A percentile compares a stretch with the other conserved stretches of the same genome.
These are phyloP conservation scores for Ophiostoma sp. DNA, from an alignment of 2,329 filamentous ascomycete species.

Conservation along the genomic window DNA sequence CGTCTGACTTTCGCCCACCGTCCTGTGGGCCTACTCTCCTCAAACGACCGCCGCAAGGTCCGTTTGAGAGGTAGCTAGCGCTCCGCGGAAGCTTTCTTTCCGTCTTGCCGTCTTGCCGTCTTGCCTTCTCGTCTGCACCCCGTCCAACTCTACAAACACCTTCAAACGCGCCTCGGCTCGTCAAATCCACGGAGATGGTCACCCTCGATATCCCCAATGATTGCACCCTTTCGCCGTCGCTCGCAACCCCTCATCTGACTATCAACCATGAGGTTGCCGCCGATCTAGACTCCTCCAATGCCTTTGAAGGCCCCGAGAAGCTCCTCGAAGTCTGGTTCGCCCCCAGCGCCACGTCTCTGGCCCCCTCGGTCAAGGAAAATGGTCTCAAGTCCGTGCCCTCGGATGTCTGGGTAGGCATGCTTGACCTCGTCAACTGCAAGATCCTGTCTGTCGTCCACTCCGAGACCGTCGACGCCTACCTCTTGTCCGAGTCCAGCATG, in stretches of 20 bases:
- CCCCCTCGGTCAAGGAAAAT: slow-evolving; percentile 61
- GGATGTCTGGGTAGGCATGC: slow-evolving; percentile 91
- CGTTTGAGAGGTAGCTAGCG: slow-evolving; percentile 97
- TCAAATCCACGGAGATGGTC: slow-evolving; percentile 66
- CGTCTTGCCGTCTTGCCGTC: too few relatives aligned
- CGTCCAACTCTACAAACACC: background rate
- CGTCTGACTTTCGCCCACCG: slow-evolving; percentile 53
- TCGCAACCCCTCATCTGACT: slow-evolving; percentile 81
- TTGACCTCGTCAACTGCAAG: slow-evolving; percentile 98
- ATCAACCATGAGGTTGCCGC: slow-evolving; percentile 94
- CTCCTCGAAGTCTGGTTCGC: slow-evolving; percentile 98
- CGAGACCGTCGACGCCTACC: slow-evolving; percentile 90
- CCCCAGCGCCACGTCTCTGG: slow-evolving; percentile 66
- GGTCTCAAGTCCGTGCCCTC: slow-evolving; percentile 81
- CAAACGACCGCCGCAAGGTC: slow-evolving; percentile 88
- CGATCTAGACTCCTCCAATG: slow-evolving; percentile 89
- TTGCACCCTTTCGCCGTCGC: slow-evolving; percentile 76
- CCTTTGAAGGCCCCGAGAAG: slow-evolving; percentile 98
- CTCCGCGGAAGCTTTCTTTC: slow-evolving; percentile 61
- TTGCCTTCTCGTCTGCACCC: background rate
- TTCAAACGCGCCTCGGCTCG: slow-evolving; percentile 8
- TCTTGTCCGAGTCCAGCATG: slow-evolving; percentile 98
- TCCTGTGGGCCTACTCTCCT: slow-evolving; percentile 94
- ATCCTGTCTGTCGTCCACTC: slow-evolving; percentile 91
- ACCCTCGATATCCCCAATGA: slow-evolving; percentile 71